Evolutionary conservation across 768 basidiomycete genomes (phyloP), one percentile per base, ranked within the genome.

Genomic region (Leucogyrophana mollusca): DNA sequence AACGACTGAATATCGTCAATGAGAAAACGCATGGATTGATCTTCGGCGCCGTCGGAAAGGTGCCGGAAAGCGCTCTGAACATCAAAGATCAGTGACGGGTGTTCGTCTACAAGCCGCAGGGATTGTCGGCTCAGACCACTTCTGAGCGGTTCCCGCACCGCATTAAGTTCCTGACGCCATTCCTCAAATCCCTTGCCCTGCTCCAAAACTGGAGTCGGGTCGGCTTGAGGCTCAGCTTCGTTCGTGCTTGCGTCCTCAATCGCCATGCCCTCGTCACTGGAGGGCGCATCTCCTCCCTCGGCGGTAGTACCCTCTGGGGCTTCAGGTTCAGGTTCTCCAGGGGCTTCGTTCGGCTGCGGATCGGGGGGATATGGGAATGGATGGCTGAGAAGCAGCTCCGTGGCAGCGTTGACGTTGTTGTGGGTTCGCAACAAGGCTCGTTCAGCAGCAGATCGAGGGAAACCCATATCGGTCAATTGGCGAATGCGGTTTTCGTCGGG

Each of bases 401-500:
- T 87, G 4, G 96, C 96, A 4, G 87, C 82, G 35, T 76, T 83
- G 57, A 96, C 74, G 58, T 96, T 94, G 65, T 98, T 98, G 51
- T 87, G 82, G 4, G 87, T 83, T 9, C 94, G 88, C 16, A 76
- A 65, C 32, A 99, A 72, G 4, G 95, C 95, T 43, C 85, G 79
- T 59, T 90, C 88, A 2, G 85, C 91, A 10, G 90, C 90, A 34
- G 82, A 78, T n/a, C 93, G 82, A 27, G 87, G 82, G 73, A 98
- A 99, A 37, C 96, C 96, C 96, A 99, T 98, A 57, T 98, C 96
- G 9, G 82, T 85, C 45, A 98, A 73, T 56, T 92, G 87, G 41
- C 80, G 79, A 43, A 97, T 81, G 27, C 86, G 80, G 37, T 74
- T 76, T 61, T 94, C 91, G 60, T 92, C 89, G 0, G 87, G 79